Base-by-base conservation (phyloP, 164 flowering plant genomes). In the Sextonia rubra region DNA sequence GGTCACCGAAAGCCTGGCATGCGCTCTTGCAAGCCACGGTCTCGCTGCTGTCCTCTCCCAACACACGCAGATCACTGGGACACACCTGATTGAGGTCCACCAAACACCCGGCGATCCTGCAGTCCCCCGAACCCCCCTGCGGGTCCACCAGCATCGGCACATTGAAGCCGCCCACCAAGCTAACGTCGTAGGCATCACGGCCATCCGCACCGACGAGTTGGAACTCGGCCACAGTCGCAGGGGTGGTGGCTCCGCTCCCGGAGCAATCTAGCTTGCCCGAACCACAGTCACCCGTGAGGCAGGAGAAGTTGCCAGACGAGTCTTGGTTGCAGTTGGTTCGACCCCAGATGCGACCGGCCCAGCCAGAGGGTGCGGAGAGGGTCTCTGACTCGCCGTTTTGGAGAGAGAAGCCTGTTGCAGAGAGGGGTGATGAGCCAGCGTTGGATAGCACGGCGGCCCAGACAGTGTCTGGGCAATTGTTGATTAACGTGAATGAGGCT, bases 301-400 rank as follows among this genome's bases (percentile, higher is more conserved):
- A 95, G 12, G 90, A 52, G 82, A 95, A 87, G 22, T 86, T 85
- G 0, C 90, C 91, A 68, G 88, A 68, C 69, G 92, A 75, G 67
- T 86, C 87, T 26, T 78, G 60, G 58, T 79, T 11, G 82, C 99
- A 95, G 68, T 60, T 80, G 27, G 94, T 93, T 9, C 99, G 80
- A 56, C 87, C 99, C 99, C 99, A 94, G 71, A 94, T 49, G 4
- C 97, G 91, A 47, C 99, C 99, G 11, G 88, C 88, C 99, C 99
- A 94, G 0, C 83, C 64, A 12, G 87, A 5, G 0, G 97, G 97
- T 0, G 78, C 88, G 48, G 83, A n/a, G 8, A 94, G 18, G 44
- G 83, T 60, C 30, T 56, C 71, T 29, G 97, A 75, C 66, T 87
- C 85, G 52, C 82, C 91, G 8, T 77, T 80, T 2, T 71, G 66